Evolutionary conservation across 768 basidiomycete genomes (phyloP).

Genomic region (Boletellus ananas): DNA sequence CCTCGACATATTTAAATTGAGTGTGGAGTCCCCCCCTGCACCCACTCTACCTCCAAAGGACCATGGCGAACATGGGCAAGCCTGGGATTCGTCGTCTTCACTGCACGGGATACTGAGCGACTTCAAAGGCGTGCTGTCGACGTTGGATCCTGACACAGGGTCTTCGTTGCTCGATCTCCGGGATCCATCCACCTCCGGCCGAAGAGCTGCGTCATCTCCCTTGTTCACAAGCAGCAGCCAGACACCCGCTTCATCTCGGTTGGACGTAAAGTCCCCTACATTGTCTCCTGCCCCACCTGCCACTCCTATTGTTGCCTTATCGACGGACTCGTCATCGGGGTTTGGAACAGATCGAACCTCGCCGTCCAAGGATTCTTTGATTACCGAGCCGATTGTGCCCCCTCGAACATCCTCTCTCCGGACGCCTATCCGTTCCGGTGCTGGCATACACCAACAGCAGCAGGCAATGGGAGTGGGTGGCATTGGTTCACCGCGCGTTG

Average conservation of each 20-base stretch:
- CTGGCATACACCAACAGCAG: constrained; percentile 25
- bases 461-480: constrained; percentile 15
- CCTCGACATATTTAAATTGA: constrained; percentile 49
- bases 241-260: constrained; percentile 19
- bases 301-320: constrained; percentile 24
- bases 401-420: constrained; percentile 32
- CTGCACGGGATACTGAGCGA: constrained; percentile 65
- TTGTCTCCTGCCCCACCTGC: constrained; percentile 12
- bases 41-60: constrained; percentile 36
- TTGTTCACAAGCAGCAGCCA: constrained; percentile 35
- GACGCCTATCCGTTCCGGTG: constrained; percentile 29
- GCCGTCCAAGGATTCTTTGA: constrained; percentile 52
- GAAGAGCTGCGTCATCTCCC: constrained; percentile 37
- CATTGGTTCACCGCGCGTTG: constrained; percentile 31
- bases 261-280: constrained; percentile 20
- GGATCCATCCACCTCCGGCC: constrained; percentile 60
- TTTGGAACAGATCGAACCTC: constrained; percentile 28
- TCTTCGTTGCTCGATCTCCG: constrained; percentile 55
- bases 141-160: constrained; percentile 54
- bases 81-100: constrained; percentile 42
- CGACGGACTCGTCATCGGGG: constrained; percentile 23
- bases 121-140: constrained; percentile 68
- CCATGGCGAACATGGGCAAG: constrained; percentile 20
- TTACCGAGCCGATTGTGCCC: constrained; percentile 28
- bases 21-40: constrained; percentile 34